A percentile compares a stretch with the other conserved stretches of the same genome.
Evolutionary conservation across 2,329 filamentous ascomycete species (phyloP).

Genomic region (Myriangium duriaei): DNA sequence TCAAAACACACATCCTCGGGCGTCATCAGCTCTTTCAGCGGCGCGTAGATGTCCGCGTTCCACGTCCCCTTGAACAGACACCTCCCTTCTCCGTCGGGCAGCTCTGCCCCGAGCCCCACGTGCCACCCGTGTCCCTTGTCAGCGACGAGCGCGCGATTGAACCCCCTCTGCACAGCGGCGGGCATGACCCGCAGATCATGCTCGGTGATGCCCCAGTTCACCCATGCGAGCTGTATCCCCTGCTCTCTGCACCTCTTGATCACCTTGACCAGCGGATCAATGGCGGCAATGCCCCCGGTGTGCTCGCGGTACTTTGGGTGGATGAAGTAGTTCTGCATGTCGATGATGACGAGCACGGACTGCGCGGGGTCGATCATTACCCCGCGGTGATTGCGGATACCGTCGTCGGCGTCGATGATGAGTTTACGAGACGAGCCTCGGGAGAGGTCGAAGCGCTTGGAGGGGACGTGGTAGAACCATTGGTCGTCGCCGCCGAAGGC

Average conservation of each 20-base stretch:
- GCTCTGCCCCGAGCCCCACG: slow-evolving; percentile 26
- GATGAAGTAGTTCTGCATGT: slow-evolving; percentile 20
- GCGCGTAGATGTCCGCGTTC: slow-evolving; percentile 31
- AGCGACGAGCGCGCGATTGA: slow-evolving; percentile 22
- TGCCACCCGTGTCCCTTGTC: slow-evolving; percentile 29
- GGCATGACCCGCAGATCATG: slow-evolving; percentile 28
- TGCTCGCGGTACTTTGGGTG: slow-evolving; percentile 22
- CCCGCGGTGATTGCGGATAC: slow-evolving; percentile 28
- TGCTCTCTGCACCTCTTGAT: slow-evolving; percentile 29
- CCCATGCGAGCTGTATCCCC: slow-evolving; percentile 29
- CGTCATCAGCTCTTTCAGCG: slow-evolving; percentile 25
- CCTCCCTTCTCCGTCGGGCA: slow-evolving; percentile 27
- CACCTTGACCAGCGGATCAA: slow-evolving; percentile 26
- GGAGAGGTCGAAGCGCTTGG: slow-evolving; percentile 31
- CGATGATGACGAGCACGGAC: slow-evolving; percentile 24
- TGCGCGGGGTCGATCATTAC: slow-evolving; percentile 28
- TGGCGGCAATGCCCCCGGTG: slow-evolving; percentile 20
- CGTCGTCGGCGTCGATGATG: slow-evolving; percentile 29
- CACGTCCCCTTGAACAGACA: slow-evolving; percentile 31
- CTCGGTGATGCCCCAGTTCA: slow-evolving; percentile 31
- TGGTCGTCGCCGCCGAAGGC: slow-evolving; percentile 29
- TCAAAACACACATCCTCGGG: slow-evolving; percentile 32
- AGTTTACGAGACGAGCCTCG: slow-evolving; percentile 26
- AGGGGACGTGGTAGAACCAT: slow-evolving; percentile 30
- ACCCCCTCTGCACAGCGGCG: slow-evolving; percentile 29